Conservation (phyloP, 768 basidiomycete genomes). For the Pulveroboletus frians region DNA sequence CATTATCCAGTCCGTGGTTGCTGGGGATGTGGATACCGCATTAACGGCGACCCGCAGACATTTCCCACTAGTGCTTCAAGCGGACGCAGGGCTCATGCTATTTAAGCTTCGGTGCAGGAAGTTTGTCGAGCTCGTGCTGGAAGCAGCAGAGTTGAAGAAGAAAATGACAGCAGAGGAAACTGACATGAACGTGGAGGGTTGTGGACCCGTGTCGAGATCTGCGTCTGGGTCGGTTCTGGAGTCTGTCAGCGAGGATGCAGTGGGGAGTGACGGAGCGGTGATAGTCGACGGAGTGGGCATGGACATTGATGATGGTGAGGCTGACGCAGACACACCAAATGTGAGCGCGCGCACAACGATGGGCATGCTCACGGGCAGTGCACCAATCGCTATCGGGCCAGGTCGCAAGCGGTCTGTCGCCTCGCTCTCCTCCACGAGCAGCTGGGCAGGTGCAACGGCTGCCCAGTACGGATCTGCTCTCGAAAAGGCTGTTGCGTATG, state of each 20-base stretch:
- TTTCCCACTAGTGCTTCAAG: conserved; percentile 60
- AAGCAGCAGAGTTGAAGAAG: conserved; percentile 66
- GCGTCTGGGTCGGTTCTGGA: conserved; percentile 22
- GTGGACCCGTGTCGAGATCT: conserved; percentile 23
- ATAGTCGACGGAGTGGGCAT: conserved; percentile 50
- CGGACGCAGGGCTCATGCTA: conserved; percentile 64
- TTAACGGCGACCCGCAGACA: conserved; percentile 49
- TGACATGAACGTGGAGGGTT: conserved; percentile 28
- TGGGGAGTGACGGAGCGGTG: conserved; percentile 37
- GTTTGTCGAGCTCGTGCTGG: conserved; percentile 77
- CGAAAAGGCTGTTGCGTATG: conserved; percentile 66
- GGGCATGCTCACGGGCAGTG: conserved; percentile 14
- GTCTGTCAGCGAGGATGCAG: conserved; percentile 32
- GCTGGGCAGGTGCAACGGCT: conserved; percentile 23
- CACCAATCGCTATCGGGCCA: conserved; percentile 29
- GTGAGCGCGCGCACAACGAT: conserved; percentile 9
- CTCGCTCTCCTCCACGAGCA: conserved; percentile 24
- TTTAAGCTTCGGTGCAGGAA: conserved; percentile 82
- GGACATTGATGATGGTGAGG: conserved; percentile 42
- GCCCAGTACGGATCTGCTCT: conserved; percentile 53
- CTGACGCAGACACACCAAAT: conserved; percentile 29
- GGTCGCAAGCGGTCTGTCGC: conserved; percentile 27
- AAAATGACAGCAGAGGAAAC: conserved; percentile 43
- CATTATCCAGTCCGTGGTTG: conserved; percentile 63
- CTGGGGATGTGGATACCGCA: conserved; percentile 68